Conservation (phyloP, 768 basidiomycete genomes). For the Crepidotus variabilis region DNA sequence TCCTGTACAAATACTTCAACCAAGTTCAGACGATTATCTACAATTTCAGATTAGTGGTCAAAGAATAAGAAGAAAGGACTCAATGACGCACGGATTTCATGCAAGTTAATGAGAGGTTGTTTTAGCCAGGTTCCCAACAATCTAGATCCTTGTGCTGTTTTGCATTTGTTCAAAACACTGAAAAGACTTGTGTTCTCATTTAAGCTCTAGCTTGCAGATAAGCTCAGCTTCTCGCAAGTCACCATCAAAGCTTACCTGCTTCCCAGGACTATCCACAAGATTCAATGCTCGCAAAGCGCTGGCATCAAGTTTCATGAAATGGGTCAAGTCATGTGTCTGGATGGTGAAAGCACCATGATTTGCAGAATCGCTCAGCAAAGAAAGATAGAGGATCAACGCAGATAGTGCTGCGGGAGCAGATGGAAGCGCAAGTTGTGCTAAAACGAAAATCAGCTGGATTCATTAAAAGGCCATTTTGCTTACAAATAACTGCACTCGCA, state of each 20-base stretch:
- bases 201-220: constrained; percentile 26
- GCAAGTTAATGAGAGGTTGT: constrained; percentile 90
- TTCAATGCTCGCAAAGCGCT: constrained; percentile 90
- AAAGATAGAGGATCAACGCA: constrained; percentile 80
- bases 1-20: constrained; percentile 87
- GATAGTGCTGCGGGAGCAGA: constrained; percentile 77
- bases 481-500: constrained; percentile 50
- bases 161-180: constrained; percentile 91
- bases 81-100: constrained; percentile 75
- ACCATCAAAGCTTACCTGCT: constrained; percentile 32
- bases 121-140: constrained; percentile 91
- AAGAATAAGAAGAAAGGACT: neutral
- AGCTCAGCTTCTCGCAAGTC: neutral
- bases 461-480: constrained; percentile 15
- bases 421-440: constrained; percentile 76
- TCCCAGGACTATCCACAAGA: constrained; percentile 69
- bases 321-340: constrained; percentile 84
- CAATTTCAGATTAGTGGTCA: neutral
- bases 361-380: constrained; percentile 69
- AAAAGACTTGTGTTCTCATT: constrained; percentile 85
- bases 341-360: constrained; percentile 82
- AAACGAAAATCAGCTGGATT: neutral
- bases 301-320: constrained; percentile 95
- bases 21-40: constrained; percentile 83
- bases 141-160: constrained; percentile 91